Base-by-base conservation (phyloP, 129 eudicot species). In the carrot (Daucus carota) region DNA sequence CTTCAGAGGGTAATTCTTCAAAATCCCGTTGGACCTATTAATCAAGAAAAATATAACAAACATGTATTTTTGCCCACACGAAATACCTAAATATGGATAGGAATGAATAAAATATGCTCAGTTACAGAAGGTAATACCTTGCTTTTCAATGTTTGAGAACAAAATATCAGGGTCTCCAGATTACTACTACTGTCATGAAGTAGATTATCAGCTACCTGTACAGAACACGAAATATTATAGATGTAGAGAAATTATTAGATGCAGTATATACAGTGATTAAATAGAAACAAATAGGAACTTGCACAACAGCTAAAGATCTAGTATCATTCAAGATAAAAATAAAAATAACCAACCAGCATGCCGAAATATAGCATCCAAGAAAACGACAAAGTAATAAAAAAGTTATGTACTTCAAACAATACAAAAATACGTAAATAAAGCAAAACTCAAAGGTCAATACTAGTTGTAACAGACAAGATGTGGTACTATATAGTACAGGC, bases 1-100 rank as follows among this genome's bases (percentile, higher is more conserved):
- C 99, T 88, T 95, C 97, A 66, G 96, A 92, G 72, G 99, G 99
- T 46, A 95, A 80, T 79, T 95, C 99, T 85, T 95, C 99, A 84
- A 91, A 92, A 85, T 95, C 97, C 62, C 97, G 91, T 69, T 95
- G 99, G 70, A 95, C 99, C 99, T 95, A 70, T 73, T 74, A 78
- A 52, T 57, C 75, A 32, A 31, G 62, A 54, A 29, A 33, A 14
- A 9, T 17, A 31, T 29, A 66, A 66, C 17, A 8, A 66, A 28
- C 48, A 33, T 45, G 59, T 75, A 79, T 76, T n/a, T 72, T n/a
- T 72, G 71, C 44, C 33, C 33, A 75, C 17, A 47, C 18, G 40
- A 36, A 26, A 48, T 32, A 18, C 40, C 75, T 67, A 7, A 57
- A 18, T 54, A 14, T 44, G 29, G 74, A 32, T 26, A 70, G 77